These are phyloP conservation scores for Discostella stelligera DNA, from an alignment of 352 stramenopile genomes.

Conservation along the genomic window DNA sequence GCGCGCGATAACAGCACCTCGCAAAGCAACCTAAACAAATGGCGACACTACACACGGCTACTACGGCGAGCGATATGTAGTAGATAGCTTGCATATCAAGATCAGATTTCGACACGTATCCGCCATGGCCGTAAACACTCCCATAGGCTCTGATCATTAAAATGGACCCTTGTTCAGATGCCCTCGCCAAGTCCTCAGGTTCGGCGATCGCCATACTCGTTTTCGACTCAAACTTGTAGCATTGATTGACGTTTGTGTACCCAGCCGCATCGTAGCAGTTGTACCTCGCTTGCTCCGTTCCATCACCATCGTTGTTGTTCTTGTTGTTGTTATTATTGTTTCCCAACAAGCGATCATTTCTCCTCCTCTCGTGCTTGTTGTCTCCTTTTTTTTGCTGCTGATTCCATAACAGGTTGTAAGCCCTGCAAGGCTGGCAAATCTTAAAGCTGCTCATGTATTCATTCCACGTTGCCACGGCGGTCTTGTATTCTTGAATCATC, in stretches of 20 bases:
- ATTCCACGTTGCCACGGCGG: constrained; percentile 50
- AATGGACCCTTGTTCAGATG: constrained; percentile 42
- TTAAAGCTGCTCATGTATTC: constrained; percentile 60
- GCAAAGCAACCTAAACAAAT: too few species aligned
- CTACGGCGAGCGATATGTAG: too few species aligned
- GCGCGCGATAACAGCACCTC: too few species aligned
- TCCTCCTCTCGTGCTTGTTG: background rate
- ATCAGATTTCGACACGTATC: background rate
- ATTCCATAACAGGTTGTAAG: constrained; percentile 37
- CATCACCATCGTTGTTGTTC: constrained; percentile 17
- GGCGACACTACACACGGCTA: too few species aligned
- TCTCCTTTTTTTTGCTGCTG: background rate
- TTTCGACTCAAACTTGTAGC: constrained; percentile 48
- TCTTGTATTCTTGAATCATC: background rate
- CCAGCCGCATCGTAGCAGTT: constrained; percentile 50
- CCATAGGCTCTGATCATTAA: constrained; percentile 30
- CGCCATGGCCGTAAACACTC: constrained; percentile 29
- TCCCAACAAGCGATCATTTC: background rate
- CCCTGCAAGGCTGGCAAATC: constrained; percentile 59
- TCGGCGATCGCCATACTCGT: constrained; percentile 27
- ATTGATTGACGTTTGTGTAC: constrained; percentile 44
- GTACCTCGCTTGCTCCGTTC: constrained; percentile 26
- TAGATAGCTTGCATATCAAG: too few species aligned
- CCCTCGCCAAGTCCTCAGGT: constrained; percentile 22
- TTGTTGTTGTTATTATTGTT: background rate